These are phyloP conservation scores for Scheffersomyces lignicola DNA, from an alignment of 1,139 yeast genomes.

Conservation along the genomic window DNA sequence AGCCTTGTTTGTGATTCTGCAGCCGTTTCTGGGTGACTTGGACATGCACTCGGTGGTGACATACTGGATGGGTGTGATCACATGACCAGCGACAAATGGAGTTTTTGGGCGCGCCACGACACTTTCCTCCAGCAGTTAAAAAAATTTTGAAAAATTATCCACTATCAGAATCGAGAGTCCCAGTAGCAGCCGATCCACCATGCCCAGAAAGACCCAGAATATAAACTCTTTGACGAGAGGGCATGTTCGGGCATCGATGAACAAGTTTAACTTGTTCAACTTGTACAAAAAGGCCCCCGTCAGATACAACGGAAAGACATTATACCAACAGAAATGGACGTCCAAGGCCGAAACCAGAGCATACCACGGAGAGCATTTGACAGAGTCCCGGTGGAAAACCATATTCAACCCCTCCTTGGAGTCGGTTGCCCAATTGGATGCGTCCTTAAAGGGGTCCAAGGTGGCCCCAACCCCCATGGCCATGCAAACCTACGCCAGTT, in stretches of 20 bases:
- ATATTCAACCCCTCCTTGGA: conserved; percentile 72
- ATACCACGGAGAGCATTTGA: conserved; percentile 92
- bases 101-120: no score
- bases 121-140: background rate
- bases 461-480: conserved; percentile 74
- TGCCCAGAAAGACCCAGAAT: conserved; percentile 65
- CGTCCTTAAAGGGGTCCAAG: conserved; percentile 63
- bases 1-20: no score
- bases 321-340: conserved; percentile 89
- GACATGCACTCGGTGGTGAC: background rate
- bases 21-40: background rate
- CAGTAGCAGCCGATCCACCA: conserved; percentile 15
- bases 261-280: conserved; percentile 88
- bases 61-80: background rate
- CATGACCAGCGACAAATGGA: no score
- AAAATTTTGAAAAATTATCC: conserved; percentile 1
- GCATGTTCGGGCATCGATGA: conserved; percentile 87
- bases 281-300: conserved; percentile 66
- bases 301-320: conserved; percentile 54
- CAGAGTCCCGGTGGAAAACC: conserved; percentile 73
- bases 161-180: background rate
- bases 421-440: conserved; percentile 83
- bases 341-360: conserved; percentile 92
- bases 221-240: conserved; percentile 65
- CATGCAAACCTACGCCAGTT: conserved; percentile 81